Evolutionary conservation across 2,329 filamentous ascomycete genomes (phyloP).

Genomic region (Leptographium lundbergii): DNA sequence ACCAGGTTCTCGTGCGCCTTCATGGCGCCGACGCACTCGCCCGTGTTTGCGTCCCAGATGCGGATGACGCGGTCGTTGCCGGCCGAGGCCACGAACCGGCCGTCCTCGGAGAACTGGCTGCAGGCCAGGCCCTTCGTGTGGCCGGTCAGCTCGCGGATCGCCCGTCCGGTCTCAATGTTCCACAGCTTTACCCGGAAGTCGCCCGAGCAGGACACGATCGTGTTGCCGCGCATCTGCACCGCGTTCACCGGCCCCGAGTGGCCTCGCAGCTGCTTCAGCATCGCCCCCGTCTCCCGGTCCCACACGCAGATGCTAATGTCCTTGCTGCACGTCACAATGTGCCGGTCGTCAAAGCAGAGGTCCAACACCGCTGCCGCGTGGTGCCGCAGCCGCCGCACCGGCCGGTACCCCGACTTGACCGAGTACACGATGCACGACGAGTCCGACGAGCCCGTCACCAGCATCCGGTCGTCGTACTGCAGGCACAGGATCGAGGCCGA

Average conservation of each 20-base stretch:
- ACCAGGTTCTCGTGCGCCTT: constrained; percentile 77
- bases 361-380: constrained; percentile 87
- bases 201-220: constrained; percentile 84
- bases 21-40: constrained; percentile 69
- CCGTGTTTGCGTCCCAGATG: constrained; percentile 88
- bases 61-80: constrained; percentile 94
- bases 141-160: constrained; percentile 79
- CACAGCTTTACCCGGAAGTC: constrained; percentile 90
- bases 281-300: constrained; percentile 66
- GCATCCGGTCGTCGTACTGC: constrained; percentile 83
- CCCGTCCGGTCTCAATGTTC: constrained; percentile 81
- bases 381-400: constrained; percentile 62
- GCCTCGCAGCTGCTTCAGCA: constrained; percentile 69
- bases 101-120: constrained; percentile 91
- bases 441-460: constrained; percentile 92
- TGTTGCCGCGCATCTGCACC: constrained; percentile 85
- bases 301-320: constrained; percentile 89
- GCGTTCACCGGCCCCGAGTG: constrained; percentile 92
- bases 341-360: constrained; percentile 79
- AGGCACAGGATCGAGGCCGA: constrained; percentile 88
- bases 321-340: constrained; percentile 96
- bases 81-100: constrained; percentile 82
- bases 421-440: constrained; percentile 85
- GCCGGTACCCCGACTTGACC: constrained; percentile 63
- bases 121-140: constrained; percentile 91